Evolutionary conservation across 2,329 filamentous ascomycete genomes (phyloP).

Genomic region (Sarocladiaceae sp.): DNA sequence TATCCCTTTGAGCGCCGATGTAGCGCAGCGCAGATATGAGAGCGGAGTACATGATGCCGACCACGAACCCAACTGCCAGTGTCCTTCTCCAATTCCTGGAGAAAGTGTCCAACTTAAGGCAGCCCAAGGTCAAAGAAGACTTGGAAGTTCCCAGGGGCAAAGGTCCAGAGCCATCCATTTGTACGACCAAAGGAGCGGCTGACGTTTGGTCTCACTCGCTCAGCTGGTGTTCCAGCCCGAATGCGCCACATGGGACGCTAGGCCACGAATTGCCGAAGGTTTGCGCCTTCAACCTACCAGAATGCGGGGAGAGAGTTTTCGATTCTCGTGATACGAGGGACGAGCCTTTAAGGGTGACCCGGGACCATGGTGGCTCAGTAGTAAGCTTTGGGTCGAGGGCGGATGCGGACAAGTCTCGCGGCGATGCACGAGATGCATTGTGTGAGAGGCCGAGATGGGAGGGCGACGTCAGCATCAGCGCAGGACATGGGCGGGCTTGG

Average conservation of each 20-base stretch:
- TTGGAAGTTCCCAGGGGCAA: background rate
- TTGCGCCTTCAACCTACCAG: background rate
- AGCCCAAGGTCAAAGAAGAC: background rate
- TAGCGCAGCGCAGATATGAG: conserved; percentile 1
- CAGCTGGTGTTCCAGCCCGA: conserved; percentile 8
- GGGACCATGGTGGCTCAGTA: background rate
- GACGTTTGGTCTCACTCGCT: conserved; percentile 5
- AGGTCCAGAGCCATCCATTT: conserved; percentile 4
- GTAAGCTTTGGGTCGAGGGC: background rate
- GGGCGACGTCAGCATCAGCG: too few relatives aligned
- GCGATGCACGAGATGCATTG: too few relatives aligned
- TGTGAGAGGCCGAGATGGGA: too few relatives aligned
- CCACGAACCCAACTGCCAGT: background rate
- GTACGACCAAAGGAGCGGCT: conserved; percentile 1
- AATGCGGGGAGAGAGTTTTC: conserved; percentile 3
- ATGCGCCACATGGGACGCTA: conserved; percentile 8
- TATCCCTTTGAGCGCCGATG: background rate
- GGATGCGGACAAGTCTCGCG: too few relatives aligned
- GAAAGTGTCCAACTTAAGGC: background rate
- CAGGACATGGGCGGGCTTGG: too few relatives aligned
- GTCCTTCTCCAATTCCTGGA: too few relatives aligned
- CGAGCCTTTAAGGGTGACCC: background rate
- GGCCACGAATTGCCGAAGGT: background rate
- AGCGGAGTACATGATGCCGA: conserved; percentile 1
- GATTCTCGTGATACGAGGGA: background rate